Percentiles rank a stretch among this genome's conserved stretches.
These are phyloP conservation scores for Pleurotus citrinopileatus DNA, from an alignment of 768 basidiomycete genomes.

Conservation along the genomic window DNA sequence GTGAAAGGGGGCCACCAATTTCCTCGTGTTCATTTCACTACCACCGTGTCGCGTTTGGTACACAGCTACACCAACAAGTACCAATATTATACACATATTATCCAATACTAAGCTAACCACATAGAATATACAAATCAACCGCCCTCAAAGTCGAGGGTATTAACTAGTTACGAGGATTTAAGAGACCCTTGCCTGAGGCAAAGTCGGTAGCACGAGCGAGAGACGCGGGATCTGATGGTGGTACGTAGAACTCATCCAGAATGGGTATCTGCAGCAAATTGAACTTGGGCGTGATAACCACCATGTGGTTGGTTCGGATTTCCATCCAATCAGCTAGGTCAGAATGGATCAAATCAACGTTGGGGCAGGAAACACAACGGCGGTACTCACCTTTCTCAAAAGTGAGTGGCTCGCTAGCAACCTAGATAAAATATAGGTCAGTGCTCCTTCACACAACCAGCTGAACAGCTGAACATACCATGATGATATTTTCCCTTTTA, in stretches of 20 bases:
- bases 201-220: conserved; percentile 73
- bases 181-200: conserved; percentile 83
- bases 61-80: no score
- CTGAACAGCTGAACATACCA: conserved; percentile 43
- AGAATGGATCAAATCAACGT: conserved; percentile 10
- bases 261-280: conserved; percentile 95
- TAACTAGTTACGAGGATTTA: conserved; percentile 48
- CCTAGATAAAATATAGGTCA: conserved; percentile 36
- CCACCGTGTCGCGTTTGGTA: no score
- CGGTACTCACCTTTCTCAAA: conserved; percentile 78
- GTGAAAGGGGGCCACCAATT: no score
- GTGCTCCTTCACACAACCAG: conserved; percentile 1
- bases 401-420: conserved; percentile 91
- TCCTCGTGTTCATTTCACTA: no score
- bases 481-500: conserved; percentile 94
- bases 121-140: no score
- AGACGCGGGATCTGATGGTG: conserved; percentile 76
- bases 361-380: not conserved
- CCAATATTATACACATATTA: no score
- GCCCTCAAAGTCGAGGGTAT: no score
- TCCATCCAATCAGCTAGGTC: conserved; percentile 94
- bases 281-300: conserved; percentile 94
- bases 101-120: no score
- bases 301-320: conserved; percentile 94
- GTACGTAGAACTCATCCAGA: conserved; percentile 89